Conservation (phyloP, 2,329 filamentous ascomycete species). For the Fusarium sp. region DNA sequence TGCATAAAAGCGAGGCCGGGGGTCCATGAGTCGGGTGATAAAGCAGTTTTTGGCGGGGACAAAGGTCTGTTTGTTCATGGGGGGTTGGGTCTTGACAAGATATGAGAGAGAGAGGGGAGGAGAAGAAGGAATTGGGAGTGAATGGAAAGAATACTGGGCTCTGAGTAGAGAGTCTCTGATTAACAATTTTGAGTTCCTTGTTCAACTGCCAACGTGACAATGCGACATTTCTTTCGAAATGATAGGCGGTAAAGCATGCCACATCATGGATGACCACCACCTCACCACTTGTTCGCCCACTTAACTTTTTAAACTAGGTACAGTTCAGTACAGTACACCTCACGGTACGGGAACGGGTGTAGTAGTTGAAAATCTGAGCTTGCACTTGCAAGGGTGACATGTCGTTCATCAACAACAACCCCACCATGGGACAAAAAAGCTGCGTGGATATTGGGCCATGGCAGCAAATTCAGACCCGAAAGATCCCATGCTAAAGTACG, state of each 20-base stretch:
- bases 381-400: slow-evolving; percentile 27
- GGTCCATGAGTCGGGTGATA: slow-evolving; percentile 30
- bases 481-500: slow-evolving; percentile 35
- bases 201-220: slow-evolving; percentile 9
- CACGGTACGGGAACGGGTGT: neutral
- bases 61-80: slow-evolving; percentile 11
- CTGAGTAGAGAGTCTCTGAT: neutral
- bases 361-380: neutral
- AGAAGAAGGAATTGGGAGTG: slow-evolving; percentile 8
- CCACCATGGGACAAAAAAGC: slow-evolving; percentile 26
- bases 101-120: neutral
- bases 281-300: no score
- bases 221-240: slow-evolving; percentile 31
- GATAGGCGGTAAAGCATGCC: slow-evolving; percentile 34
- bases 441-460: slow-evolving; percentile 32
- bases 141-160: slow-evolving; percentile 11
- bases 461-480: slow-evolving; percentile 29
- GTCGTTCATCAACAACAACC: slow-evolving; percentile 30
- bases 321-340: no score
- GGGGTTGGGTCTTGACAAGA: slow-evolving; percentile 9
- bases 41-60: slow-evolving; percentile 19
- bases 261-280: slow-evolving; percentile 19
- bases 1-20: slow-evolving; percentile 29
- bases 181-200: slow-evolving; percentile 2
- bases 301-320: neutral